Evolutionary conservation across 345 rosid species (phyloP).

Genomic region (Brassica juncea): DNA sequence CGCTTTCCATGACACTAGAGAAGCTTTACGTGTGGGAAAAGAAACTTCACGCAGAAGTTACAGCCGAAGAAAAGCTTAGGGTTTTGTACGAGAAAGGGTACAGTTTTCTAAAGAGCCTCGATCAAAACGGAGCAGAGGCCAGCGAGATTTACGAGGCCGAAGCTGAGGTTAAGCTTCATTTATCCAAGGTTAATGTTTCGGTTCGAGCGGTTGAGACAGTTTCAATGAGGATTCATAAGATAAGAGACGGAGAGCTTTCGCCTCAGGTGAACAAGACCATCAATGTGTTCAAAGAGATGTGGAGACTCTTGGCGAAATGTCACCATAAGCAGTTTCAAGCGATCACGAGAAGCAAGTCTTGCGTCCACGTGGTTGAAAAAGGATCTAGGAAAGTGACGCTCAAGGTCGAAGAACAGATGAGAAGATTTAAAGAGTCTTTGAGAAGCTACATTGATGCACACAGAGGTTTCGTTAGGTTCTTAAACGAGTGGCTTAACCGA

Average conservation of each 20-base stretch:
- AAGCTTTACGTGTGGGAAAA: conserved; percentile 35
- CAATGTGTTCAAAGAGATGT: conserved; percentile 34
- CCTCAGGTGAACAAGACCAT: conserved; percentile 24
- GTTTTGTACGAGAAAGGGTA: conserved; percentile 28
- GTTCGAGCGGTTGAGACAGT: conserved; percentile 25
- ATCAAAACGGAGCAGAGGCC: conserved; percentile 26
- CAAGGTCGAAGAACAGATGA: conserved; percentile 24
- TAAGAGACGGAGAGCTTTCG: conserved; percentile 38
- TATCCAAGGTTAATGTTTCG: conserved; percentile 26
- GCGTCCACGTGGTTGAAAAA: conserved; percentile 34
- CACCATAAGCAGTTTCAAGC: conserved; percentile 42
- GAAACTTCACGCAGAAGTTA: conserved; percentile 34
- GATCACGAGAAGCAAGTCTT: conserved; percentile 29
- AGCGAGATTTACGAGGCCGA: conserved; percentile 9
- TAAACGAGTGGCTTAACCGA: conserved; percentile 48
- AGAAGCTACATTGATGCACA: conserved; percentile 39
- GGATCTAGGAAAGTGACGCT: conserved; percentile 30
- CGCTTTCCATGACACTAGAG: conserved; percentile 34
- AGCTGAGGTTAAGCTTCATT: conserved; percentile 5
- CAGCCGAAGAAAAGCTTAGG: conserved; percentile 32
- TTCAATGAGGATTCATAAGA: conserved; percentile 37
- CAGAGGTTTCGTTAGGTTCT: conserved; percentile 30
- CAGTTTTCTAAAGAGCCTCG: conserved; percentile 23
- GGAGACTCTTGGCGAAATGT: conserved; percentile 36
- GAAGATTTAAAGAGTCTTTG: conserved; percentile 35